A percentile compares a stretch with the other conserved stretches of the same genome.
These are phyloP conservation scores for Pichia exigua DNA, from an alignment of 805 yeast genomes.

Conservation along the genomic window DNA sequence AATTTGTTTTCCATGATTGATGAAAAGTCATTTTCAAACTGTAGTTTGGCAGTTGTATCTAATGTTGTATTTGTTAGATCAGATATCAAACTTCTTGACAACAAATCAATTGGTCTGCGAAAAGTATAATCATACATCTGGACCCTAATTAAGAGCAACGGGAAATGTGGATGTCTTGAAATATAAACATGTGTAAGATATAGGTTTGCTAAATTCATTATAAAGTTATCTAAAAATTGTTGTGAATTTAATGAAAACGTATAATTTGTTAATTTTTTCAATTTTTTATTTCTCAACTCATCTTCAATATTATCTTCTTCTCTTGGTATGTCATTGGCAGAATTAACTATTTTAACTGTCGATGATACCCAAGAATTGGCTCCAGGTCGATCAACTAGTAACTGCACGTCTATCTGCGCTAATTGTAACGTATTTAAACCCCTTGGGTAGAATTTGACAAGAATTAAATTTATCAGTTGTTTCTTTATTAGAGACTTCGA, in stretches of 20 bases:
- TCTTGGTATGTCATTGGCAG: not conserved
- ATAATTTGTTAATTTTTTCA: constrained; percentile 24
- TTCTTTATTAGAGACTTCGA: constrained; percentile 18
- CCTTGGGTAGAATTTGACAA: constrained; percentile 42
- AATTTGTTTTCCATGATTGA: constrained; percentile 10
- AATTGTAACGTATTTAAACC: constrained; percentile 60
- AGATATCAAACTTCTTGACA: not conserved
- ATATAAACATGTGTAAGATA: constrained; percentile 59
- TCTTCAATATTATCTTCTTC: constrained; percentile 9
- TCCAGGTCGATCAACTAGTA: constrained; percentile 51
- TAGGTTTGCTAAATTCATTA: constrained; percentile 40
- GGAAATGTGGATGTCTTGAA: constrained; percentile 56
- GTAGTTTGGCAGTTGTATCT: constrained; percentile 1
- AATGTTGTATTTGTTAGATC: constrained; percentile 3
- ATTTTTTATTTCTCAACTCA: constrained; percentile 8
- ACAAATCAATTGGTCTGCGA: constrained; percentile 2
- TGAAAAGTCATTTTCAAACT: constrained; percentile 9
- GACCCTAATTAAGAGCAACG: constrained; percentile 52
- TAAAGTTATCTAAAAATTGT: constrained; percentile 40
- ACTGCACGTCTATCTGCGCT: constrained; percentile 64
- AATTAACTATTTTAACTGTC: constrained; percentile 31
- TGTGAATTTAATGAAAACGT: constrained; percentile 41
- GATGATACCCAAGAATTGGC: constrained; percentile 41
- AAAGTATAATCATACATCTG: constrained; percentile 54
- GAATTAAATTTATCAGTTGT: constrained; percentile 36